Evolutionary conservation across 192 early-diverging fungal genomes (phyloP).

Genomic region (Backusella tuberculispora): DNA sequence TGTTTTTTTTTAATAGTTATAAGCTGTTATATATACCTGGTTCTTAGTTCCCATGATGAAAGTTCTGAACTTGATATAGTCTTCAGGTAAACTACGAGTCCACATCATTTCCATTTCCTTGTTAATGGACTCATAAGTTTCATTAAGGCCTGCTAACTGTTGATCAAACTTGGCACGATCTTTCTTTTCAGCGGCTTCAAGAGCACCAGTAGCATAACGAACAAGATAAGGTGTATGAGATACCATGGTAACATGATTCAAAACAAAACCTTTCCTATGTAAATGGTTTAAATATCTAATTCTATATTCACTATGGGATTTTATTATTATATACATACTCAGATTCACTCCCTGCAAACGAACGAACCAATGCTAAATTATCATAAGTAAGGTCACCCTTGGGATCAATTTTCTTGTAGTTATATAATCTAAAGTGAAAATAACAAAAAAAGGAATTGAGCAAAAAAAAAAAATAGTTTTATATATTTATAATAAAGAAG

Average conservation of each 20-base stretch:
- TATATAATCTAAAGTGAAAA: constrained; percentile 73
- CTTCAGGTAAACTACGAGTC: constrained; percentile 62
- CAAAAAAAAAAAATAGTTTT: not conserved
- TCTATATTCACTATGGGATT: not conserved
- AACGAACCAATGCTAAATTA: constrained; percentile 78
- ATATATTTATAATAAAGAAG: not conserved
- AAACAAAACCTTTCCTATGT: constrained; percentile 69
- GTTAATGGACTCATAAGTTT: constrained; percentile 72
- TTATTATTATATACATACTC: constrained; percentile 52
- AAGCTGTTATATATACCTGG: constrained; percentile 42
- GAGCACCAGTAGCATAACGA: constrained; percentile 57
- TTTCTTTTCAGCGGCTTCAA: constrained; percentile 54
- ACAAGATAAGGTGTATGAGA: constrained; percentile 71
- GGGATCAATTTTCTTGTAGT: constrained; percentile 76
- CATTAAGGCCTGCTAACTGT: constrained; percentile 57
- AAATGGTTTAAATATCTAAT: not conserved
- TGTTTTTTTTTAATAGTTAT: not conserved
- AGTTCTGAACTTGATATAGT: constrained; percentile 88
- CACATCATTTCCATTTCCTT: constrained; percentile 83
- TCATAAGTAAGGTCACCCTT: constrained; percentile 57
- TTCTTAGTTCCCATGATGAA: constrained; percentile 91
- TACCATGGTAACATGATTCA: constrained; percentile 90
- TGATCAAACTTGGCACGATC: constrained; percentile 68
- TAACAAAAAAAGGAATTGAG: not conserved
- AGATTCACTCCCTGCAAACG: constrained; percentile 73